These are phyloP conservation scores for Arabis alpina DNA, from an alignment of 345 rosid genomes.

Conservation along the genomic window DNA sequence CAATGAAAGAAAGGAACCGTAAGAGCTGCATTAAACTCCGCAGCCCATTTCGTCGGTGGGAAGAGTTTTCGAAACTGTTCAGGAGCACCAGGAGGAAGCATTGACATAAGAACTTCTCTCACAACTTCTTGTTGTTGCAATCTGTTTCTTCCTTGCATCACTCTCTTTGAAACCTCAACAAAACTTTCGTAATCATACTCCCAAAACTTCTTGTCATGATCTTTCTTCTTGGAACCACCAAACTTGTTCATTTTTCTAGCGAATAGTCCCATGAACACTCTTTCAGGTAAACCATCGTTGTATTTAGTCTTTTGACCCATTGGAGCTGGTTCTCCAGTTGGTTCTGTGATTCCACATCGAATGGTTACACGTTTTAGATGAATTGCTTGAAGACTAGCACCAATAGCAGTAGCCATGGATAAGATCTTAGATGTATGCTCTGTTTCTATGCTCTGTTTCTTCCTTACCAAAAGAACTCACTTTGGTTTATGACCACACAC, in stretches of 20 bases:
- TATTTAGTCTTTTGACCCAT: constrained; percentile 87
- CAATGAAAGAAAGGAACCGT: constrained; percentile 96
- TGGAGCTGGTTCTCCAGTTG: constrained; percentile 84
- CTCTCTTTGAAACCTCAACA: constrained; percentile 83
- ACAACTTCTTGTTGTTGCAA: constrained; percentile 83
- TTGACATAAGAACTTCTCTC: constrained; percentile 85
- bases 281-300: constrained; percentile 74
- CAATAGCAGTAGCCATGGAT: constrained; percentile 66
- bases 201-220: constrained; percentile 46
- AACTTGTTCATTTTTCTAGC: constrained; percentile 92
- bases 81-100: constrained; percentile 97
- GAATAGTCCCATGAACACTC: constrained; percentile 81
- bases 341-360: constrained; percentile 78
- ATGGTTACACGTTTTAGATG: constrained; percentile 34
- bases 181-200: constrained; percentile 79
- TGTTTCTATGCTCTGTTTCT: not conserved
- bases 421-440: not conserved
- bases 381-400: constrained; percentile 51
- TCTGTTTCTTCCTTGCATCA: constrained; percentile 78
- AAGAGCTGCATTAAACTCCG: constrained; percentile 90
- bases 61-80: constrained; percentile 87
- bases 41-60: constrained; percentile 96
- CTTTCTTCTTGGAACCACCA: constrained; percentile 49
- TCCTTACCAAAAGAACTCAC: constrained; percentile 14
- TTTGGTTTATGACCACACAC: constrained; percentile 27